These are phyloP conservation scores for Globisporangium abappressorium DNA, from an alignment of 352 stramenopile genomes.

Conservation along the genomic window DNA sequence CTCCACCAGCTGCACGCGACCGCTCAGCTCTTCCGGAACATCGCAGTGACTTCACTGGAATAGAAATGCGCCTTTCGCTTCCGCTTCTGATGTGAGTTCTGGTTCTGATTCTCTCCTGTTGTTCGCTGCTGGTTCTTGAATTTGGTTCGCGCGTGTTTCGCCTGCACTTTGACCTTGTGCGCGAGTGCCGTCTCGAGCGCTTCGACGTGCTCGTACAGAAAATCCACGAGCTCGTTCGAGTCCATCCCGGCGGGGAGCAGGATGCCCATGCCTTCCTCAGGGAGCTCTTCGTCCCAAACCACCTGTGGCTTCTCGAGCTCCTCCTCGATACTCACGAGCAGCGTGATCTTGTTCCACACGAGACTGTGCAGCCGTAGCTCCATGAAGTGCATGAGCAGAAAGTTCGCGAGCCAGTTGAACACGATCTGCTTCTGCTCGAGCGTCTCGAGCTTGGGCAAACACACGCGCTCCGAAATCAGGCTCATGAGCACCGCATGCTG, in stretches of 20 bases:
- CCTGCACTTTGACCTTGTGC: constrained; percentile 25
- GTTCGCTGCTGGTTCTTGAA: constrained; percentile 5
- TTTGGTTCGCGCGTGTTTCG: constrained; percentile 10
- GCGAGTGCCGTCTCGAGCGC: constrained; percentile 54
- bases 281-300: constrained; percentile 46
- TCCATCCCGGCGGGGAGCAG: constrained; percentile 69
- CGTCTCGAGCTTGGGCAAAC: constrained; percentile 57
- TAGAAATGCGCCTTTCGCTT: constrained; percentile 54
- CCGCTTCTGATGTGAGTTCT: not conserved
- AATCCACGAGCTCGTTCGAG: constrained; percentile 43
- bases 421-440: constrained; percentile 48
- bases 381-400: constrained; percentile 82
- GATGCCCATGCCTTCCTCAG: constrained; percentile 65
- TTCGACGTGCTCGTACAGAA: constrained; percentile 61
- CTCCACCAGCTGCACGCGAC: constrained; percentile 17
- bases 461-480: constrained; percentile 55
- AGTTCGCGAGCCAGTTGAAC: constrained; percentile 77
- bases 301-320: constrained; percentile 34
- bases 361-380: constrained; percentile 73
- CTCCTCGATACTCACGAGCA: constrained; percentile 55
- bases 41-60: constrained; percentile 40
- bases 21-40: constrained; percentile 43
- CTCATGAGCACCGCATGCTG: constrained; percentile 65
- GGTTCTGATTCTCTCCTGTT: constrained; percentile 1
- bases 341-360: constrained; percentile 82